A percentile compares a stretch with the other conserved stretches of the same genome.
Conservation (phyloP, 1,139 yeast genomes). For the Candida sp. region DNA sequence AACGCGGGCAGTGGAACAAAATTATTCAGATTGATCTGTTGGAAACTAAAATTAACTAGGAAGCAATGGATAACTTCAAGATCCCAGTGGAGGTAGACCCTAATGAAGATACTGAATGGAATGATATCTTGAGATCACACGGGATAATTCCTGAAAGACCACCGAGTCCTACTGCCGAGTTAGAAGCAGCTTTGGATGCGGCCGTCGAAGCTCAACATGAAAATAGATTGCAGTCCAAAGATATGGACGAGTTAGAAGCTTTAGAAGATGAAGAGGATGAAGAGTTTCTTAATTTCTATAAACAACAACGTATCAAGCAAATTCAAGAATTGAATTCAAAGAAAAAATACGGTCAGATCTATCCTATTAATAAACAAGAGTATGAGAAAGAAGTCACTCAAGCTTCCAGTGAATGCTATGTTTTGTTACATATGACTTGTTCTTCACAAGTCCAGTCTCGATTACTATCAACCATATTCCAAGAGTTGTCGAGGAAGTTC, state of each 20-base stretch:
- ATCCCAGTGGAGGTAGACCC: constrained; percentile 91
- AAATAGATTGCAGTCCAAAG: constrained; percentile 69
- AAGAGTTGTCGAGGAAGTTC: constrained; percentile 51
- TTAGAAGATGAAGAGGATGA: constrained; percentile 80
- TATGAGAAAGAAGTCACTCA: constrained; percentile 83
- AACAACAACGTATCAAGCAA: constrained; percentile 73
- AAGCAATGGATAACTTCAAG: constrained; percentile 13
- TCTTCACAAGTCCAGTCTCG: constrained; percentile 74
- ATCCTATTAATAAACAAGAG: constrained; percentile 80
- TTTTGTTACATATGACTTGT: constrained; percentile 74
- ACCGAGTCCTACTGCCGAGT: constrained; percentile 81
- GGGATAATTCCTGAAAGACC: constrained; percentile 93
- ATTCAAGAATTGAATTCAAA: constrained; percentile 56
- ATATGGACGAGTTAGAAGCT: constrained; percentile 76
- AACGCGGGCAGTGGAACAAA: too few relatives aligned
- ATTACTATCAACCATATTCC: constrained; percentile 55
- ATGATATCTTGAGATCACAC: constrained; percentile 83
- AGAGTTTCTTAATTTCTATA: constrained; percentile 68
- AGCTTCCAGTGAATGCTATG: constrained; percentile 60
- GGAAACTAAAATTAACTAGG: too few relatives aligned
- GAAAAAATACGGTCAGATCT: constrained; percentile 74
- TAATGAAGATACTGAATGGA: constrained; percentile 98
- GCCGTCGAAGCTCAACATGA: constrained; percentile 79
- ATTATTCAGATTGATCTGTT: too few relatives aligned
- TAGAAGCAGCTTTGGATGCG: constrained; percentile 85